Evolutionary conservation across 73 alveolate species (phyloP).

Genomic region (Paramecium bursaria): DNA sequence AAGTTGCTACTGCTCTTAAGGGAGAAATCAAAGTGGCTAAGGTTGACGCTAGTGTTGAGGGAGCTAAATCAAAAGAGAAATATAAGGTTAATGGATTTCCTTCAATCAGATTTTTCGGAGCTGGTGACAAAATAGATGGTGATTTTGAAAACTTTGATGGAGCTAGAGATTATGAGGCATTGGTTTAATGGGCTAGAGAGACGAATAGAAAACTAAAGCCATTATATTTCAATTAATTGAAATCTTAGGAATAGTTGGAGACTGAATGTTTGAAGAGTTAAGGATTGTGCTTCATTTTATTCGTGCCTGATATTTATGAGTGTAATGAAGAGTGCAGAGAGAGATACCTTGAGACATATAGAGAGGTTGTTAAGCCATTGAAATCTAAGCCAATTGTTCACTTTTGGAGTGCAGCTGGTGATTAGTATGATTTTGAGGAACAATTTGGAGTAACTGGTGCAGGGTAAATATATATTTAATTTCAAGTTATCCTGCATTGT

Average conservation of each 20-base stretch:
- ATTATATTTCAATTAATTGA: slow-evolving; percentile 19
- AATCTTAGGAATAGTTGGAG: slow-evolving; percentile 2
- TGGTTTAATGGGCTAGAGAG: slow-evolving; percentile 52
- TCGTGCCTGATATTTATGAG: slow-evolving; percentile 92
- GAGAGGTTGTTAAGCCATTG: slow-evolving; percentile 77
- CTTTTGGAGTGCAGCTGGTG: slow-evolving; percentile 94
- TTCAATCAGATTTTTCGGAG: slow-evolving; percentile 76
- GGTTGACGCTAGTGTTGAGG: slow-evolving; percentile 89
- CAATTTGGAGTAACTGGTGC: slow-evolving; percentile 77
- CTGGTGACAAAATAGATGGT: slow-evolving; percentile 72
- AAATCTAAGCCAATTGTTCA: slow-evolving; percentile 84
- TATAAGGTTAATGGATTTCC: slow-evolving; percentile 82
- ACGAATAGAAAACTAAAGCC: slow-evolving; percentile 50
- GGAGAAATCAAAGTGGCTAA: slow-evolving; percentile 90
- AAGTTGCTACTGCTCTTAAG: slow-evolving; percentile 87
- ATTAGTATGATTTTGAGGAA: slow-evolving; percentile 85
- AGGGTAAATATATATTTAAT: slow-evolving; percentile 72
- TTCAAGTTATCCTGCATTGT: slow-evolving; percentile 91
- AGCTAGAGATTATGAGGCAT: slow-evolving; percentile 41
- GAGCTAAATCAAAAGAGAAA: slow-evolving; percentile 69
- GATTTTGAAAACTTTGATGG: slow-evolving; percentile 52
- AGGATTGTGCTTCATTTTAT: slow-evolving; percentile 78
- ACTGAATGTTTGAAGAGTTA: slow-evolving; percentile 7
- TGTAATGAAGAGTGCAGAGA: slow-evolving; percentile 87
- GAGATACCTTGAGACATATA: slow-evolving; percentile 74